A percentile compares a stretch with the other conserved stretches of the same genome.
Conservation (phyloP, 768 basidiomycete species). For the Floccularia luteovirens region DNA sequence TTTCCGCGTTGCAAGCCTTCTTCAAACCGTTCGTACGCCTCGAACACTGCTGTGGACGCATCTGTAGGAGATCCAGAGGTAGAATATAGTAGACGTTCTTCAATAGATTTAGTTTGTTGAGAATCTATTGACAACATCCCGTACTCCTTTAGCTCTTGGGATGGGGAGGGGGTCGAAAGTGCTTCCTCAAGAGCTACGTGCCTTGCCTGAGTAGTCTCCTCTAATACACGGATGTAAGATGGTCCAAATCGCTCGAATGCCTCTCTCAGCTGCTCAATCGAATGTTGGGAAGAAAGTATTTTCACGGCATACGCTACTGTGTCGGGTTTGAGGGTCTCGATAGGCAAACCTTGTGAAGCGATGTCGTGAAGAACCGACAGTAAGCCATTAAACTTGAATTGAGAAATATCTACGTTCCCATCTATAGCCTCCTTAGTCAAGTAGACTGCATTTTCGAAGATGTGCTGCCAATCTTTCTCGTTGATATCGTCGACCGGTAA, state of each 20-base stretch:
- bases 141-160: constrained; percentile 7
- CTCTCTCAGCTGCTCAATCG: constrained; percentile 14
- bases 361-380: constrained; percentile 34
- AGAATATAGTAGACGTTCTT: neutral
- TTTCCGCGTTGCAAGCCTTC: constrained; percentile 31
- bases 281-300: constrained; percentile 14
- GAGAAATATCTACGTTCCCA: constrained; percentile 10
- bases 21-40: constrained; percentile 45
- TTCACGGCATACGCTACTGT: constrained; percentile 18
- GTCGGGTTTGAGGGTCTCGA: constrained; percentile 17
- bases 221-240: constrained; percentile 16
- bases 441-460: constrained; percentile 34
- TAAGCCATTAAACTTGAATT: constrained; percentile 30
- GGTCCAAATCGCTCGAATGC: constrained; percentile 24
- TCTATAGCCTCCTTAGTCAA: constrained; percentile 21
- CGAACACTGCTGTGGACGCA: neutral
- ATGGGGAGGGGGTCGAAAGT: constrained; percentile 7
- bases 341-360: constrained; percentile 18
- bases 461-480: constrained; percentile 34
- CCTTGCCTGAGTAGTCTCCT: constrained; percentile 11
- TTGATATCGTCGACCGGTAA: constrained; percentile 21
- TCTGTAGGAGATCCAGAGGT: neutral
- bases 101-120: neutral
- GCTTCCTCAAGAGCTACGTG: constrained; percentile 13
- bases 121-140: neutral